Base-by-base conservation (phyloP, 2,329 filamentous ascomycete species). In the Scedosporium minutisporum region DNA sequence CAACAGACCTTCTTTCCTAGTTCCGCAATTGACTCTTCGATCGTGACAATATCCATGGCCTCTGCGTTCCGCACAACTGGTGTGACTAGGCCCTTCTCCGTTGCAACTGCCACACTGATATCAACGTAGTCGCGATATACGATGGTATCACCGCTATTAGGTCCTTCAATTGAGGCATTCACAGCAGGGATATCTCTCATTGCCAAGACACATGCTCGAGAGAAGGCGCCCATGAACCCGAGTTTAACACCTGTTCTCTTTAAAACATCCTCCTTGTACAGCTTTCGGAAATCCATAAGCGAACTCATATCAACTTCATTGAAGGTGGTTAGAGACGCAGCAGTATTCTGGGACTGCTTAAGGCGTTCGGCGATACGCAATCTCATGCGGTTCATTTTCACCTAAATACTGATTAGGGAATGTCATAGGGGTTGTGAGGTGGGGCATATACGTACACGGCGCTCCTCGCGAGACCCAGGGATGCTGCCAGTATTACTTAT, bases 301-400 rank as follows among this genome's bases (percentile, higher is more conserved):
- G 89, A 91, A 38, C 93, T 96, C 95, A 99, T 99, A 76, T 99
- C 95, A 65, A 99, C 95, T 77, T 97, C 93, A 76, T 99, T 97
- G 84, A 99, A 99, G 27, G 95, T 99, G 58, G 95, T 97, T 61
- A 99, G 82, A 3, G 95, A 96, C 55, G 95, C 95, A 60, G 95
- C 93, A 1, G 95, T 97, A 80, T 99, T 99, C 75, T 99, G 95
- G 21, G 95, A 97, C 76, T 99, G 95, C 86, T 99, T 99, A 67
- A 99, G 85, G 69, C 95, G 92, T 81, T 99, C 95, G 60, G 95
- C 91, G 69, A 97, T 99, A 65, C 95, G 88, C 65, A 97, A 86
- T 67, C 95, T 92, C 95, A 99, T 99, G 67, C 95, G 91, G 82
- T 97, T 97, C 95, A 99, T 99, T 84, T 99, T 99, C 71, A 97